Percentiles rank a stretch among this genome's conserved stretches.
Conservation (phyloP, 2,329 filamentous ascomycete species). For the Aschersonia sp. region DNA sequence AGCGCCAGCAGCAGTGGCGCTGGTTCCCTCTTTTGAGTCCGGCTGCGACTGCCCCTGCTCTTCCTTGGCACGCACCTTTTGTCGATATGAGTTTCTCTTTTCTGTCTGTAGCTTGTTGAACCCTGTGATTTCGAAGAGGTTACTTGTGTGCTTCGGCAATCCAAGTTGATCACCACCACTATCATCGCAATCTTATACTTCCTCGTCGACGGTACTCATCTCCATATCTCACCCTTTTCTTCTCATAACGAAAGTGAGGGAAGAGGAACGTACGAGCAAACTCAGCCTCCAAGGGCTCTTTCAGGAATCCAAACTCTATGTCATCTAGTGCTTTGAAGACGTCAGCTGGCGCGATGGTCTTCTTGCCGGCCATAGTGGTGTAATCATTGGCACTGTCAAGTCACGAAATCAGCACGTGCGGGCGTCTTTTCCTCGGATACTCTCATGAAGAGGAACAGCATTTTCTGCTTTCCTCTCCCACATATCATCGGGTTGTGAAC, state of each 20-base stretch:
- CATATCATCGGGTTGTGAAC: constrained; percentile 11
- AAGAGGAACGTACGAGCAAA: constrained; percentile 46
- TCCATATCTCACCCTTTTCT: not conserved
- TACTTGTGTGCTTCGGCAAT: too few relatives aligned
- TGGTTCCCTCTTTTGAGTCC: constrained; percentile 17
- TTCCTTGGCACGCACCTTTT: constrained; percentile 51
- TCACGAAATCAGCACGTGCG: not conserved
- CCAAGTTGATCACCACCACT: too few relatives aligned
- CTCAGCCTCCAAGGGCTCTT: constrained; percentile 55
- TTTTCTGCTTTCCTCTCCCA: too few relatives aligned
- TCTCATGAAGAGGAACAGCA: too few relatives aligned
- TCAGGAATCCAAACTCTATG: constrained; percentile 61
- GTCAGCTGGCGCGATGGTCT: constrained; percentile 63
- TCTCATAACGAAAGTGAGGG: not conserved
- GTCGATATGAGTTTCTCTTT: constrained; percentile 59
- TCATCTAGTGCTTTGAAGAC: constrained; percentile 67
- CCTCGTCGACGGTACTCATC: too few relatives aligned
- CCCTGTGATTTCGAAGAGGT: constrained; percentile 25
- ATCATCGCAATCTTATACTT: too few relatives aligned
- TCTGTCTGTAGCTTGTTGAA: constrained; percentile 60
- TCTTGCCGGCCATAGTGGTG: constrained; percentile 52
- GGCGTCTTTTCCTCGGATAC: too few relatives aligned
- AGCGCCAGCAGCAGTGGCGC: too few relatives aligned
- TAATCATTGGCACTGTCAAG: constrained; percentile 53
- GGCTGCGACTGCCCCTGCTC: constrained; percentile 10